Percentiles rank a stretch among this genome's conserved stretches.
Evolutionary conservation across 371 early-diverging fungal genomes (phyloP).

Genomic region (Mucor mucedo): DNA sequence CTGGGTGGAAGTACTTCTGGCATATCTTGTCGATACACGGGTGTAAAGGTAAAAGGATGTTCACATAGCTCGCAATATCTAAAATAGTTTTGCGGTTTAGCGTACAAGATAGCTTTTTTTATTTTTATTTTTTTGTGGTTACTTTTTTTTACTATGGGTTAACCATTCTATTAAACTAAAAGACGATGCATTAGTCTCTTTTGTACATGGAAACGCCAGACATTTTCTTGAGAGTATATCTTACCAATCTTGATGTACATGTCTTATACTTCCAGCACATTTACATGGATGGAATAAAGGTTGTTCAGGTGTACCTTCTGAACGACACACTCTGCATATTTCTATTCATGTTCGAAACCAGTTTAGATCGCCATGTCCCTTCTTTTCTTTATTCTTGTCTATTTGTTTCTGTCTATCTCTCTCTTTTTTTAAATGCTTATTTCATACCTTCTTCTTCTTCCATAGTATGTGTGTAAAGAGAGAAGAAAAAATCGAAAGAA

Average conservation of each 20-base stretch:
- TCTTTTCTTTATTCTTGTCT: too few species aligned
- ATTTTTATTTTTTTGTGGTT: conserved; percentile 5
- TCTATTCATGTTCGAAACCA: conserved; percentile 31
- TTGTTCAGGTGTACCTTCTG: conserved; percentile 74
- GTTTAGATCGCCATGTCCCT: too few species aligned
- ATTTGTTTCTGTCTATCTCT: too few species aligned
- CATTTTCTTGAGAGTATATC: background rate
- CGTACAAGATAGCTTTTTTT: background rate
- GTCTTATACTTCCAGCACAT: conserved; percentile 92
- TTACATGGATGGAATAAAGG: conserved; percentile 93
- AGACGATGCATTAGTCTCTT: too few species aligned
- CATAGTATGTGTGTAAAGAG: background rate
- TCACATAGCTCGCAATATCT: conserved; percentile 93
- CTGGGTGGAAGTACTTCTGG: conserved; percentile 69
- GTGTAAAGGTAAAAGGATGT: conserved; percentile 83
- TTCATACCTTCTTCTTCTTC: conserved; percentile 23
- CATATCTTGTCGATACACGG: conserved; percentile 81
- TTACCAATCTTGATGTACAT: conserved; percentile 91
- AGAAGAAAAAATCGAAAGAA: too few species aligned
- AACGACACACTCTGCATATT: conserved; percentile 93
- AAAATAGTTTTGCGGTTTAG: background rate
- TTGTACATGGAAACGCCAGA: background rate
- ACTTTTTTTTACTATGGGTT: conserved; percentile 81
- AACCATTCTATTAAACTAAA: conserved; percentile 86
- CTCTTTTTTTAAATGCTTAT: background rate